Conservation (phyloP, 768 basidiomycete genomes). For the Lepiota subincarnata region DNA sequence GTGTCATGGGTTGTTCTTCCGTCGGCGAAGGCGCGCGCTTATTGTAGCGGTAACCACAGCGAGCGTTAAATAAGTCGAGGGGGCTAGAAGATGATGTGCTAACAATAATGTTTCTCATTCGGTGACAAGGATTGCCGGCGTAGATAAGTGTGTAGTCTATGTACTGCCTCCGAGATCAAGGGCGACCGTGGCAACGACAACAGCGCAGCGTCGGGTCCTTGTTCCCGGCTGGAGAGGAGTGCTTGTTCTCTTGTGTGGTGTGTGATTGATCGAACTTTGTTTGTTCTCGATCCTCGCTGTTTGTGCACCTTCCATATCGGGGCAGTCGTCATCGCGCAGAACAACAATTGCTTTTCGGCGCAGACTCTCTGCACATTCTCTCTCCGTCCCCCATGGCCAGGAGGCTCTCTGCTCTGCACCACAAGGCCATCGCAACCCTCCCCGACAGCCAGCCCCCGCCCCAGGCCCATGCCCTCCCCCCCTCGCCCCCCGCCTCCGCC, state of each 20-base stretch:
- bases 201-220: not conserved
- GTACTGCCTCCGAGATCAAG: no score
- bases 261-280: not conserved
- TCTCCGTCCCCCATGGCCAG: conserved; percentile 37
- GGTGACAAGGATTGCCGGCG: no score
- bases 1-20: not conserved
- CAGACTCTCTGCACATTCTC: not conserved
- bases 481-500: conserved; percentile 27
- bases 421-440: conserved; percentile 5
- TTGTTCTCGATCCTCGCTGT: not conserved
- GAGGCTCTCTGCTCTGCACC: conserved; percentile 36
- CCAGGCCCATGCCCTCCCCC: conserved; percentile 16
- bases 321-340: conserved; percentile 3
- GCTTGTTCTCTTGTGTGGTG: conserved; percentile 4
- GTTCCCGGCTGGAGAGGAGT: not conserved
- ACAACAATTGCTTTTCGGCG: conserved; percentile 10
- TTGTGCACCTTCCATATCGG: conserved; percentile 10
- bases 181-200: not conserved
- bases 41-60: no score
- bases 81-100: no score
- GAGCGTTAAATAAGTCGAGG: no score
- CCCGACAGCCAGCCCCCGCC: not conserved
- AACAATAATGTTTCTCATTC: no score
- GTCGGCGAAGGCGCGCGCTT: not conserved
- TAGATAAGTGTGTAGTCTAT: no score